Base-by-base conservation (phyloP, 441 rosid genomes). In the Erodium texanum region DNA sequence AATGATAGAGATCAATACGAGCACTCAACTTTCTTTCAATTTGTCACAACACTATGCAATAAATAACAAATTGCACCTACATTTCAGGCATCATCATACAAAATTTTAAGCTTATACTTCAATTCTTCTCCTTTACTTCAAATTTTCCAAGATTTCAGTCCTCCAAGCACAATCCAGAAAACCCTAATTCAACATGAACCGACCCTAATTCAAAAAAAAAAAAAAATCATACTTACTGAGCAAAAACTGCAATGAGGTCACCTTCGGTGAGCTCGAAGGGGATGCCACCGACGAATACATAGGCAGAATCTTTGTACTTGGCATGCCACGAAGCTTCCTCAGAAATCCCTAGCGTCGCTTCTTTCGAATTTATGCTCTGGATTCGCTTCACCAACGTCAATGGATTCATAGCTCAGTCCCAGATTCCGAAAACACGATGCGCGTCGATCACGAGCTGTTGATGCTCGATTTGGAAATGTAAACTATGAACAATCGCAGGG, bases 311-410 rank as follows among this genome's bases (percentile, higher is more conserved):
- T 77, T 85, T 93, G 84, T 89, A 91, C 80, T 84, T 89, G 70
- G 96, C 87, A 36, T 93, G 99, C 99, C 97, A 93, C 5, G 96
- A 93, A 0, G 97, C 99, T 0, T 81, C 93, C 8, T 89, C 95
- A 0, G 96, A 87, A 1, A 93, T 81, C 34, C 99, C 97, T 41
- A 91, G 74, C 65, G 85, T 82, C 9, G 93, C 83, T 79, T 91
- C 97, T 71, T 80, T 89, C 1, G 92, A 81, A 72, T 82, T 91
- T 58, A 91, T 83, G 71, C 77, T 84, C 78, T 90, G 97, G 15
- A 86, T 82, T 70, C 85, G 80, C 77, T 87, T 92, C 80, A 92
- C 93, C 41, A 83, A 76, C 62, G 98, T 92, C 36, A 92, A 74
- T 9, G 96, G 98, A 80, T 88, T 88, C 98, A 92, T 89, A 34